Evolutionary conservation across 192 early-diverging fungal genomes (phyloP).

Genomic region (Funneliformis geosporum): DNA sequence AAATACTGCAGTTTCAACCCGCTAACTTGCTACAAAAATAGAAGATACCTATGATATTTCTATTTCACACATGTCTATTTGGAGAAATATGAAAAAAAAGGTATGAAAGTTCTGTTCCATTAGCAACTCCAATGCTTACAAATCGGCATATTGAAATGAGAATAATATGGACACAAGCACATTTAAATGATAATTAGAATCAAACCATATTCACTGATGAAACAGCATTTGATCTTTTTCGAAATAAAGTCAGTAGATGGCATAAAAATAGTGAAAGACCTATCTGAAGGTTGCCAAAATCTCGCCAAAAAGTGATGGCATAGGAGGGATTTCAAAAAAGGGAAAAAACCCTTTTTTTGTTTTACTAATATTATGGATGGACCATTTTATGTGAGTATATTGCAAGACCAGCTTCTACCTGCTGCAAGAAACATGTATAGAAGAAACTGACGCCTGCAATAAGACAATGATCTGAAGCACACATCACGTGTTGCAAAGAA

Average conservation of each 20-base stretch:
- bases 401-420: background rate
- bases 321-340: background rate
- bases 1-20: no score
- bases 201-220: background rate
- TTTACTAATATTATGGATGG: slow-evolving; percentile 4
- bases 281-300: no score
- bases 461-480: background rate
- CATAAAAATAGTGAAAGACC: no score
- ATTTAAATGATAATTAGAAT: slow-evolving; percentile 5
- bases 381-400: background rate
- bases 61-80: background rate
- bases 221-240: background rate
- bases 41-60: no score
- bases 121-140: background rate
- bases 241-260: background rate
- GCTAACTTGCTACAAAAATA: no score
- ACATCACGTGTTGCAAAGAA: no score
- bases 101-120: background rate
- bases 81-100: background rate
- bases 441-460: background rate
- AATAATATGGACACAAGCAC: background rate
- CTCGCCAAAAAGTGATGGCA: no score
- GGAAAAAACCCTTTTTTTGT: background rate
- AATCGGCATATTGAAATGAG: background rate
- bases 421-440: background rate